These are phyloP conservation scores for Nicotiana sylvestris DNA, from an alignment of 257 asterid genomes.

Conservation along the genomic window DNA sequence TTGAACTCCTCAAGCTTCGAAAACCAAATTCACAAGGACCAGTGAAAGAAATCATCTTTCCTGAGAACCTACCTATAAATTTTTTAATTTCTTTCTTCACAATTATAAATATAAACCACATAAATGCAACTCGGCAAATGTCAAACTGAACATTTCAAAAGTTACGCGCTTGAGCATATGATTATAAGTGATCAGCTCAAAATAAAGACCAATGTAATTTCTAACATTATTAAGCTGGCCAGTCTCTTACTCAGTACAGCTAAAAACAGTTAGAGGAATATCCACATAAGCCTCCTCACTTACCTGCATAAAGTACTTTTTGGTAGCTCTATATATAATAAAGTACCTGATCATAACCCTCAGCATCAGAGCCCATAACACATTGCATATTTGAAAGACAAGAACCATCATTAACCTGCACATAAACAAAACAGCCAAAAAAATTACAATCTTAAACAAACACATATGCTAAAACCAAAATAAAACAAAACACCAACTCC, in stretches of 20 bases:
- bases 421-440: constrained; percentile 11
- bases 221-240: neutral
- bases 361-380: constrained; percentile 72
- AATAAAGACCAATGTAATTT: neutral
- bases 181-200: neutral
- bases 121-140: neutral
- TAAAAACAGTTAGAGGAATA: neutral
- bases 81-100: neutral
- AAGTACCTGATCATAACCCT: constrained; percentile 87
- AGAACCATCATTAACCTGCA: constrained; percentile 93
- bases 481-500: neutral
- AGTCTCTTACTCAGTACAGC: neutral
- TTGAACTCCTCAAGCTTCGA: neutral
- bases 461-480: neutral
- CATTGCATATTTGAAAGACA: constrained; percentile 98
- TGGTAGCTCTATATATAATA: neutral
- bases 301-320: neutral
- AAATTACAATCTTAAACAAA: neutral
- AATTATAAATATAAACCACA: neutral
- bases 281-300: neutral
- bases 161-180: neutral
- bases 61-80: neutral
- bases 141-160: neutral
- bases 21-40: neutral
- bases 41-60: neutral